Evolutionary conservation across 257 asterid species (phyloP), one percentile per base, ranked within the genome.

Genomic region (Solanum rostratum): DNA sequence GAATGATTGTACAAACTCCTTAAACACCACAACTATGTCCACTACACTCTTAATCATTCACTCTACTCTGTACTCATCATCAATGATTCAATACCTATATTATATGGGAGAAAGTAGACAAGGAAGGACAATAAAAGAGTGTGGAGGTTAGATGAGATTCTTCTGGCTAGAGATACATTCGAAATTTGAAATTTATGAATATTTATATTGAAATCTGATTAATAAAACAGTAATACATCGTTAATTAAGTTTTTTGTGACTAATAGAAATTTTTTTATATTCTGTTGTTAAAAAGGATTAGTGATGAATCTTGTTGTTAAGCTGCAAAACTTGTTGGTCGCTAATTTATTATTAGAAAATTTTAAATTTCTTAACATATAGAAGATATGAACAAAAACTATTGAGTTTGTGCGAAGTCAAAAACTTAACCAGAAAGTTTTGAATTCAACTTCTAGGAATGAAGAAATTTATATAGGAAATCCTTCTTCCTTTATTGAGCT

Each of bases 401-500:
- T 0, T 24, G 0, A 24, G 3, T 12, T 62, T 3, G 11, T 5
- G 7, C 27, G 11, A 63, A 63, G 11, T 1, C 20, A 27, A 13
- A 3, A 27, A 41, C 8, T 16, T 66, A 66, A 15, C 33, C 0
- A 66, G 13, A 9, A 66, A 19, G 2, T 16, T 66, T 16, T 8
- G 7, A 0, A 0, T 33, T 66, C 0, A 3, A 33, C 1, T 7
- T 29, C 30, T 1, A 29, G 29, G 0, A 7, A 27, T 6, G 20
- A 29, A 27, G n/a, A 15, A 29, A 65, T 1, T 30, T 65, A 0
- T 63, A 7, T 13, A 6, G 10, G 3, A 13, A 63, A 0, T 1
- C 2, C 41, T 27, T 27, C 2, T 13, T 16, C 5, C 2, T 65
- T 3, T 29, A 63, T 11, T 27, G 10, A 27, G 2, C 41, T 63